These are phyloP conservation scores for Dissophora globulifera DNA, from an alignment of 192 early-diverging fungal genomes.

Conservation along the genomic window DNA sequence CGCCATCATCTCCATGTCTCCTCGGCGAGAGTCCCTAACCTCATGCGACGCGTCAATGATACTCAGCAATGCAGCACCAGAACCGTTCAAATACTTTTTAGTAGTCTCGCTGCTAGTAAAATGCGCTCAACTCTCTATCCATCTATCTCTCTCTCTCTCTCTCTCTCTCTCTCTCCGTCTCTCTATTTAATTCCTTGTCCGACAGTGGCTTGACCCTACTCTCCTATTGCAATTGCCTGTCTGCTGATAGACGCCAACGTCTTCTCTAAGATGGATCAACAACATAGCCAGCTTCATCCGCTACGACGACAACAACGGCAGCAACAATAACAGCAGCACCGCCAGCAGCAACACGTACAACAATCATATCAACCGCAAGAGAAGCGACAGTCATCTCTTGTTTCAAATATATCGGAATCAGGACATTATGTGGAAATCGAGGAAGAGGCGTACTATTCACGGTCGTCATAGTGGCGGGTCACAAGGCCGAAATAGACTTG, in stretches of 20 bases:
- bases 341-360: conserved; percentile 6
- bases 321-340: conserved; percentile 15
- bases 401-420: conserved; percentile 28
- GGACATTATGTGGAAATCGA: conserved; percentile 44
- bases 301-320: conserved; percentile 10
- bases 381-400: conserved; percentile 21
- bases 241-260: not conserved
- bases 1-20: too few species aligned
- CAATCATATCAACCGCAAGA: conserved; percentile 5
- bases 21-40: too few species aligned
- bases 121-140: too few species aligned
- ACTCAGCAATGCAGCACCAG: too few species aligned
- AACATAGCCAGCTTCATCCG: not conserved
- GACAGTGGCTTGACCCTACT: not conserved
- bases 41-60: too few species aligned
- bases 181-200: not conserved
- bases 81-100: too few species aligned
- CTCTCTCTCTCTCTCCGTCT: too few species aligned
- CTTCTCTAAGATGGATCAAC: too few species aligned
- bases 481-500: conserved; percentile 30
- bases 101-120: too few species aligned
- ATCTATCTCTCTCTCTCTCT: too few species aligned
- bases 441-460: conserved; percentile 44
- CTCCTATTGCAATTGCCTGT: too few species aligned
- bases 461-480: conserved; percentile 31